A percentile compares a stretch with the other conserved stretches of the same genome.
Conservation (phyloP, 768 basidiomycete species). For the Suillus variegatus region DNA sequence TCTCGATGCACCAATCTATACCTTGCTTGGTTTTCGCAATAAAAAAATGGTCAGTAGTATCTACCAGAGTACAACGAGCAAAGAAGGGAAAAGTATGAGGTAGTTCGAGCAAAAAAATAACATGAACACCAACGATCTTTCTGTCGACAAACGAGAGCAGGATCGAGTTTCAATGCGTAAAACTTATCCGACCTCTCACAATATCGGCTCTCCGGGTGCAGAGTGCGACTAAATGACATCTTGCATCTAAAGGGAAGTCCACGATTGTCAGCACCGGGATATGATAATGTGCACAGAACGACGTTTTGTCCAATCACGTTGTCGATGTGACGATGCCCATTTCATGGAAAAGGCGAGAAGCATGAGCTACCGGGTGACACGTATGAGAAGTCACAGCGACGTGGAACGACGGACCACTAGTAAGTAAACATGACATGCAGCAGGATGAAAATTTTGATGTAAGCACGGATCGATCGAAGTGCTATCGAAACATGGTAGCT, state of each 20-base stretch:
- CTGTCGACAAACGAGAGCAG: slow-evolving; percentile 44
- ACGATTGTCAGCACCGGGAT: background rate
- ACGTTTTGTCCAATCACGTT: background rate
- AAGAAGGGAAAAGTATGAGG: background rate
- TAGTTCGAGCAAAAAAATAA: background rate
- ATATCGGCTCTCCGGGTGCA: background rate
- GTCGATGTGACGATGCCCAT: background rate
- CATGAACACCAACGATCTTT: background rate
- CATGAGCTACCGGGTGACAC: too few relatives aligned
- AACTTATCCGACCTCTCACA: slow-evolving; percentile 43
- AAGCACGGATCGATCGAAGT: too few relatives aligned
- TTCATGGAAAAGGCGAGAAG: too few relatives aligned
- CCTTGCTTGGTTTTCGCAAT: background rate
- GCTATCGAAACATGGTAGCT: too few relatives aligned
- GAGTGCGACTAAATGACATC: background rate
- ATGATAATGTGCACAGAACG: background rate
- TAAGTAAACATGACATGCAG: too few relatives aligned
- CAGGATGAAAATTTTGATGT: too few relatives aligned
- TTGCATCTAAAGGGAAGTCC: background rate
- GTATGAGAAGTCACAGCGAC: too few relatives aligned
- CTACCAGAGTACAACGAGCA: background rate
- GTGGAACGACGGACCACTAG: too few relatives aligned
- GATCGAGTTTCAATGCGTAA: slow-evolving; percentile 37
- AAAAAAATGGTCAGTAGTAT: background rate
- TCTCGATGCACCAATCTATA: background rate